Base-by-base conservation (phyloP, 225 moss, liverwort and hornwort genomes). In the Sphagnum tenellum region DNA sequence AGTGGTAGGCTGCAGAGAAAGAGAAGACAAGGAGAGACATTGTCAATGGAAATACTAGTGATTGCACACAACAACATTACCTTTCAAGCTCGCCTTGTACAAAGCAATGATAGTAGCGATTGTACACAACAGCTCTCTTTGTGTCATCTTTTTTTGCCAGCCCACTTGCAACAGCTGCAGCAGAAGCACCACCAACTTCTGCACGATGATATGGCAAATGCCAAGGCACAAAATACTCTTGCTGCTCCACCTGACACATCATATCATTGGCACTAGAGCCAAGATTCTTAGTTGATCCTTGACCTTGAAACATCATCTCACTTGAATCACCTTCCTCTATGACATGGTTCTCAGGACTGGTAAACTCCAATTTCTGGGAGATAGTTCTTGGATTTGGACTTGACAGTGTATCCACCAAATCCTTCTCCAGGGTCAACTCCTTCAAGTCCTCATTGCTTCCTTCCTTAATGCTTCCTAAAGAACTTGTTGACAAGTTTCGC, bases 151-250 rank as follows among this genome's bases (percentile, higher is more conserved):
- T 87, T 71, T 85, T 86, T 46, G 98, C 98, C 69, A 98, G 75
- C 10, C 98, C 98, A 73, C 87, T 90, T 50, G 89, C 87, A 48
- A 93, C 67, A 67, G 98, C 93, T 73, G 90, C 89, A 56, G 85
- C 91, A 55, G 91, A 82, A 67, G 89, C 90, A 63, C 98, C 90
- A 60, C 78, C 92, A 50, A 90, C 81, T 76, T 98, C 96, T 70
- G 87, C 96, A 59, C 98, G 87, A 74, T 98, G 98, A 68, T 98
- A 98, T 46, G 98, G 98, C 49, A 98, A 77, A 82, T 93, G 90
- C 98, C 98, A 98, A 60, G 98, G 98, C 9, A 98, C 98, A 79
- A 98, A 98, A 75, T 89, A 98, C 69, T 98, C 98, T 72, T 90
- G 98, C 72, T 98, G 98, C 61, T 89, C 89, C 58, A 67, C 75